These are phyloP conservation scores for Teratosphaeriaceae sp. DNA, from an alignment of 2,329 filamentous ascomycete genomes.

Conservation along the genomic window DNA sequence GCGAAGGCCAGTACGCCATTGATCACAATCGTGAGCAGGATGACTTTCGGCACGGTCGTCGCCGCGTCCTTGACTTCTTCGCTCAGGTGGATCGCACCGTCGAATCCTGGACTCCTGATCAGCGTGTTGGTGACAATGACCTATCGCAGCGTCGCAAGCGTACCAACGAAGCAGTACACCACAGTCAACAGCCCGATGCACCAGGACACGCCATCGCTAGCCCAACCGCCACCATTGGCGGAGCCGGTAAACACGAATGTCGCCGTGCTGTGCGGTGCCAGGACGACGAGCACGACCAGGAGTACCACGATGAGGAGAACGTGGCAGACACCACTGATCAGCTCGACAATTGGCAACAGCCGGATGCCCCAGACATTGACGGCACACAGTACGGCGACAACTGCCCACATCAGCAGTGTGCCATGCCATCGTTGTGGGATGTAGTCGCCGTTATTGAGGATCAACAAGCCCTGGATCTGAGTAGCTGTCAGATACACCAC, in stretches of 20 bases:
- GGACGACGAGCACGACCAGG: background rate
- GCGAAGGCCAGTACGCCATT: slow-evolving; percentile 41
- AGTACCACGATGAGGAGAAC: background rate
- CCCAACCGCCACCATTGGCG: slow-evolving; percentile 28
- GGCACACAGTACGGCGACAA: slow-evolving; percentile 9
- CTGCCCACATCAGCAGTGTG: slow-evolving; percentile 23
- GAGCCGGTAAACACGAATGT: slow-evolving; percentile 28
- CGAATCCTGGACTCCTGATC: slow-evolving; percentile 18
- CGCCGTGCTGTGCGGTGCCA: slow-evolving; percentile 27
- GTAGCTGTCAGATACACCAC: slow-evolving; percentile 27
- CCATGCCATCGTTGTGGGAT: slow-evolving; percentile 7
- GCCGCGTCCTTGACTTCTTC: slow-evolving; percentile 23
- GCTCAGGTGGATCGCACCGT: slow-evolving; percentile 9
- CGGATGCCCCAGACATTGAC: slow-evolving; percentile 22
- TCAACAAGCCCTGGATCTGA: slow-evolving; percentile 31
- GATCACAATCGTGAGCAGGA: slow-evolving; percentile 38
- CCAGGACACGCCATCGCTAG: slow-evolving; percentile 29
- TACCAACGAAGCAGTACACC: slow-evolving; percentile 2
- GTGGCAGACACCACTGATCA: background rate
- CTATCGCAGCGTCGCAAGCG: background rate
- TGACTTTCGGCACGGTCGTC: slow-evolving; percentile 37
- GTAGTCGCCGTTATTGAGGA: slow-evolving; percentile 29
- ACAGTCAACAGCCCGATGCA: slow-evolving; percentile 32
- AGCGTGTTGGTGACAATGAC: slow-evolving; percentile 10
- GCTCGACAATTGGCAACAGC: background rate